Evolutionary conservation across 257 asterid genomes (phyloP).

Genomic region (Lycium ferocissimum): DNA sequence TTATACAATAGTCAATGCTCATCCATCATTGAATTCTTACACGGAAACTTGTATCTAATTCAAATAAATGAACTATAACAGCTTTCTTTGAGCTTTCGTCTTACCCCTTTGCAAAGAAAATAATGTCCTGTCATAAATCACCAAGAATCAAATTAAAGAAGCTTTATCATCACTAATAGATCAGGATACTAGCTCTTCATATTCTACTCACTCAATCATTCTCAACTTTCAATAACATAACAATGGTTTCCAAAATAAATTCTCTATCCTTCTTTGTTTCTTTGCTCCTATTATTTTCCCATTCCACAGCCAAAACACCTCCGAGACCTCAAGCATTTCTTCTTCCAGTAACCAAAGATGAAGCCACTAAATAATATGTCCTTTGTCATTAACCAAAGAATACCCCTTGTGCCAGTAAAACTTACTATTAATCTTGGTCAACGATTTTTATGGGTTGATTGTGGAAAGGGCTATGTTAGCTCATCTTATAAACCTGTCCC

Average conservation of each 20-base stretch:
- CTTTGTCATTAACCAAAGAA: slow-evolving; percentile 42
- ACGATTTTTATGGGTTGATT: slow-evolving; percentile 45
- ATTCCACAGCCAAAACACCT: slow-evolving; percentile 29
- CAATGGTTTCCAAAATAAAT: slow-evolving; percentile 23
- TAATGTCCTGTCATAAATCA: not conserved
- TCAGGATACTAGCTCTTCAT: not conserved
- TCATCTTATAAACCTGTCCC: slow-evolving; percentile 36
- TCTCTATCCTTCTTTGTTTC: not conserved
- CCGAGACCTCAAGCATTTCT: slow-evolving; percentile 35
- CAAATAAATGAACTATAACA: not conserved
- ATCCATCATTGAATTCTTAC: not conserved
- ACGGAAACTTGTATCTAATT: not conserved
- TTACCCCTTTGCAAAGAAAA: not conserved
- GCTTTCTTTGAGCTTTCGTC: not conserved
- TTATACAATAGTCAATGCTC: slow-evolving; percentile 5
- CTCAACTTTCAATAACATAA: not conserved
- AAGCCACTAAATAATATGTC: slow-evolving; percentile 33
- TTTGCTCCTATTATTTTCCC: slow-evolving; percentile 20
- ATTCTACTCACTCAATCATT: not conserved
- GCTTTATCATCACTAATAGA: not conserved
- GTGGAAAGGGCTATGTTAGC: slow-evolving; percentile 39
- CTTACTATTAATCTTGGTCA: slow-evolving; percentile 47
- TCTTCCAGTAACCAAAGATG: slow-evolving; percentile 43
- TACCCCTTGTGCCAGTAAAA: slow-evolving; percentile 41
- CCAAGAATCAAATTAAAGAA: not conserved